Evolutionary conservation across 2,329 filamentous ascomycete species (phyloP).

Genomic region (Aureobasidium sp.): DNA sequence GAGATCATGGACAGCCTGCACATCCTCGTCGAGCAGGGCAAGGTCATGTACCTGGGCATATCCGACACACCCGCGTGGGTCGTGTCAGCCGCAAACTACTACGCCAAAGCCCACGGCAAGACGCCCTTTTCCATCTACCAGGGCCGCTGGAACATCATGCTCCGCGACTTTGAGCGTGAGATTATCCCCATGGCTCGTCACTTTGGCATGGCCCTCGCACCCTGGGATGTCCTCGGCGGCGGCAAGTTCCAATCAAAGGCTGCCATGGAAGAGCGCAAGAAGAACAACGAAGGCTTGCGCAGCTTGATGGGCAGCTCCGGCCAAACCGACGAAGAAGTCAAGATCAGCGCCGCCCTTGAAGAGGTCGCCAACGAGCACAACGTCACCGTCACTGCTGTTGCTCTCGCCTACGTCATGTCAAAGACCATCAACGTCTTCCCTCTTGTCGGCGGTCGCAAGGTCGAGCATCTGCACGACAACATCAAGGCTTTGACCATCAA

Average conservation of each 20-base stretch:
- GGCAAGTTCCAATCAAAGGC: constrained; percentile 42
- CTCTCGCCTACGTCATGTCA: constrained; percentile 35
- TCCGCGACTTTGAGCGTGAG: constrained; percentile 33
- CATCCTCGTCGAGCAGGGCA: constrained; percentile 25
- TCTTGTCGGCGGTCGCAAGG: constrained; percentile 62
- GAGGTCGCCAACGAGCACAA: constrained; percentile 49
- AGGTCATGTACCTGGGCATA: constrained; percentile 33
- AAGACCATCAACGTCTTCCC: constrained; percentile 58
- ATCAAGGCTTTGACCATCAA: constrained; percentile 53
- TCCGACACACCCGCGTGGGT: constrained; percentile 32
- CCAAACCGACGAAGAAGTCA: constrained; percentile 42
- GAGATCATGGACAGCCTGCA: constrained; percentile 33
- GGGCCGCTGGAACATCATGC: constrained; percentile 29
- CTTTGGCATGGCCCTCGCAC: constrained; percentile 36
- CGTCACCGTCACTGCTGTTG: constrained; percentile 50
- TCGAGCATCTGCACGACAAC: constrained; percentile 59
- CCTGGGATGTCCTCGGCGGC: constrained; percentile 40
- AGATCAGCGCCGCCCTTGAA: constrained; percentile 49
- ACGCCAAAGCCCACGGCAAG: constrained; percentile 31
- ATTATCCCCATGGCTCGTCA: constrained; percentile 32
- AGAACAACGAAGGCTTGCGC: constrained; percentile 26
- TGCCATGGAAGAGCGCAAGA: constrained; percentile 10
- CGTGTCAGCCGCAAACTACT: constrained; percentile 23
- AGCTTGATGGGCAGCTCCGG: constrained; percentile 21
- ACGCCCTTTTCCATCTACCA: constrained; percentile 32